Evolutionary conservation across 1,284 basidiomycete species (phyloP).

Genomic region (Lentinula novae-zelandiae): DNA sequence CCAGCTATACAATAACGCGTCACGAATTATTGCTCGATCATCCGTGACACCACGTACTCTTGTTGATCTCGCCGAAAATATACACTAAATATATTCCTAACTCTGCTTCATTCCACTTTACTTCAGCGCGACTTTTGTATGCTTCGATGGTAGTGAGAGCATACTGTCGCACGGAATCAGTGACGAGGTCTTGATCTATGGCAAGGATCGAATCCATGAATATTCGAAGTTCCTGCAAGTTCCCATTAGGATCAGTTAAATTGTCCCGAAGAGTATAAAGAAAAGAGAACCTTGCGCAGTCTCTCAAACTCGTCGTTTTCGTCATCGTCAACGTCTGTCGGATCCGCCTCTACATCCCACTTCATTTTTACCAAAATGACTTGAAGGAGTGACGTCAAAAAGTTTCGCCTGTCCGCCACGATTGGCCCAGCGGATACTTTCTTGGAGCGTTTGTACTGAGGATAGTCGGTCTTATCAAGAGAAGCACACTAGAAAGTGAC

Average conservation of each 20-base stretch:
- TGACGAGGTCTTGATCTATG: constrained; percentile 81
- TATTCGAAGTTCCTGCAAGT: constrained; percentile 69
- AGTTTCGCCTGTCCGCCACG: constrained; percentile 72
- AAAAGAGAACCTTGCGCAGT: constrained; percentile 68
- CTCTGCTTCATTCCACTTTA: constrained; percentile 95
- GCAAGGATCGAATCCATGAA: constrained; percentile 81
- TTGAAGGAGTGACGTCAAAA: constrained; percentile 78
- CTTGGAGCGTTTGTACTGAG: constrained; percentile 75
- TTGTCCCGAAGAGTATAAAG: background rate
- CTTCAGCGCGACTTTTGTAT: constrained; percentile 52
- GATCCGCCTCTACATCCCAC: constrained; percentile 85
- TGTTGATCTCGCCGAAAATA: constrained; percentile 92
- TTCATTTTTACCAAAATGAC: constrained; percentile 87
- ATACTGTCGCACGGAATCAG: constrained; percentile 65
- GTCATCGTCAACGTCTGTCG: constrained; percentile 86
- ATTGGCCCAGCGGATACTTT: constrained; percentile 66
- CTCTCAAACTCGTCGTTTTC: constrained; percentile 83
- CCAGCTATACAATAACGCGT: constrained; percentile 39
- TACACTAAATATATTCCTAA: constrained; percentile 89
- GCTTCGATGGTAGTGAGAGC: constrained; percentile 72
- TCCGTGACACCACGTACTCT: constrained; percentile 43
- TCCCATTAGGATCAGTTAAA: background rate
- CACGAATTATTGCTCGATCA: background rate
- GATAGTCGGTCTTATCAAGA: constrained; percentile 4
- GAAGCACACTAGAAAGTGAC: background rate